These are phyloP conservation scores for Eucalyptus dawsonii DNA, from an alignment of 345 rosid species.

Conservation along the genomic window DNA sequence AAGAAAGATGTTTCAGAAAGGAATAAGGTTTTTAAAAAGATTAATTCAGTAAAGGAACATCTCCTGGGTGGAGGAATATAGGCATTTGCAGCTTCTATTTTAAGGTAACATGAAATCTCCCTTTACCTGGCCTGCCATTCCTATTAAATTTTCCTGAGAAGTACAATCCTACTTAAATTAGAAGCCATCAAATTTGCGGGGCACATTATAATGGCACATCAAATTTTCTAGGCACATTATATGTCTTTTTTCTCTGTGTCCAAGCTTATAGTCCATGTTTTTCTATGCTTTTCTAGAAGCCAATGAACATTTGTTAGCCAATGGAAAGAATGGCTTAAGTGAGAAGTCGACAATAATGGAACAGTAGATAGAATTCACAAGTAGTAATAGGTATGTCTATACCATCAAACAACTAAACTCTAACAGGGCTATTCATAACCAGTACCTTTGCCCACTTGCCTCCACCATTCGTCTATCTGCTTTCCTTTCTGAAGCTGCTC, in stretches of 20 bases:
- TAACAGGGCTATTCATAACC: background rate
- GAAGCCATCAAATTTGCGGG: background rate
- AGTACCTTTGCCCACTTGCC: constrained; percentile 79
- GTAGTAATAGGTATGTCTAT: background rate
- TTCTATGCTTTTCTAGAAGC: background rate
- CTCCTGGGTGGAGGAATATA: background rate
- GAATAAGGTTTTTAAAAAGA: background rate
- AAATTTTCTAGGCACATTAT: background rate
- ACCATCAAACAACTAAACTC: background rate
- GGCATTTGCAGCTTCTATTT: background rate
- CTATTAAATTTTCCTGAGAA: background rate
- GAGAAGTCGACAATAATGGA: background rate
- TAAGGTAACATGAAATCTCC: background rate
- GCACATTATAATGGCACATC: background rate
- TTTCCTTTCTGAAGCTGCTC: constrained; percentile 94
- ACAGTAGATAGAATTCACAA: background rate
- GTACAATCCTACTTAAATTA: background rate
- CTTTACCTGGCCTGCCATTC: background rate
- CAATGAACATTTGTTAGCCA: background rate
- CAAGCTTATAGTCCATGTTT: background rate
- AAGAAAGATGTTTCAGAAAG: background rate
- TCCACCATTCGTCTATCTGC: constrained; percentile 99
- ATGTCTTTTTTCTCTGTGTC: background rate
- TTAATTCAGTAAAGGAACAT: background rate
- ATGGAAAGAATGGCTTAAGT: background rate